Evolutionary conservation across 148 eudicot genomes (phyloP), one percentile per base, ranked within the genome.

Genomic region (Beta vulgaris): DNA sequence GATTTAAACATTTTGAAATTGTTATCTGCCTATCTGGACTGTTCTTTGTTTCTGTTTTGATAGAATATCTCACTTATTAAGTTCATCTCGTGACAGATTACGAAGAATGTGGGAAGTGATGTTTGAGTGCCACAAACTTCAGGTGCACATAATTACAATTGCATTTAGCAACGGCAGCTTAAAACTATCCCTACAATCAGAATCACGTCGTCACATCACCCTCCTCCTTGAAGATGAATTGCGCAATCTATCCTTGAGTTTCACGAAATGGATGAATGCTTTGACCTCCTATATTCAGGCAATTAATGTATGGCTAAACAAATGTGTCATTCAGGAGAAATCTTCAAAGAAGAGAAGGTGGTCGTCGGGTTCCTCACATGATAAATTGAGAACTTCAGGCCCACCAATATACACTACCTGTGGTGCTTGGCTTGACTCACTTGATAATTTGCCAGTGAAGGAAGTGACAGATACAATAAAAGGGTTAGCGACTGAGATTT

Each of bases 71-170:
- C 10, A 18, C 71, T 77, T 18, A 78, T 59, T 58, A 36, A 73
- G 44, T 61, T 73, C 26, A 3, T 71, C 16, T 28, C 39, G n/a
- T 81, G 69, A 67, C 88, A 94, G 98, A 77, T 82, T 94, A 76
- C 79, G 87, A 78, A 86, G 83, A 72, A 94, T 94, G 98, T 94
- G 98, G 98, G 92, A 84, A 61, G 84, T 77, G 82, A 94, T 94
- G 98, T 78, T 72, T 61, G 97, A 90, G 54, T 91, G 93, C 84
- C 98, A 94, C 80, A 83, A 84, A 84, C 87, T 78, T 57, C 98
- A 94, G 80, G 76, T 88, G 35, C 88, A 86, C 73, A 81, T 86
- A 69, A 81, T 91, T 70, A 77, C 91, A 13, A 59, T 83, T 32
- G 79, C 89, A 54, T 80, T 76, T 42, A 69, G 76, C 72, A 85